These are phyloP conservation scores for Mediolabrus comicus DNA, from an alignment of 108 stramenopile species.

Conservation along the genomic window DNA sequence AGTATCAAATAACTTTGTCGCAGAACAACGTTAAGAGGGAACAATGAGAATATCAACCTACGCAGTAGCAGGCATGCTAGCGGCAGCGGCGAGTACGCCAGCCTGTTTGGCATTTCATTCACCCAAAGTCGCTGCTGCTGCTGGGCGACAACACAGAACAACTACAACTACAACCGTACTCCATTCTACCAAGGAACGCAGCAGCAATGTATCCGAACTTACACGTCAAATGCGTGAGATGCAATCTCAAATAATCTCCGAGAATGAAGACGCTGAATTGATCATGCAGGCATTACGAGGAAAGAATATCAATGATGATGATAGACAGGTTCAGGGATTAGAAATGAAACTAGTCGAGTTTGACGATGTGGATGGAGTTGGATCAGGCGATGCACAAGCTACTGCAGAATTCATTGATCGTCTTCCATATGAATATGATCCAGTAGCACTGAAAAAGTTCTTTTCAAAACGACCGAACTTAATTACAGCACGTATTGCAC, in stretches of 20 bases:
- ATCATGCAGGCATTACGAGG: constrained; percentile 86
- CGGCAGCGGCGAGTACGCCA: background rate
- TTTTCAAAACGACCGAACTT: constrained; percentile 75
- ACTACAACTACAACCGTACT: background rate
- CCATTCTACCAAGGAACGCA: constrained; percentile 17
- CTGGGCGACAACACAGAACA: background rate
- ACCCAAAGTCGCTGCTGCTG: background rate
- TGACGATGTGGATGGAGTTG: constrained; percentile 23
- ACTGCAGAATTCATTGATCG: constrained; percentile 13
- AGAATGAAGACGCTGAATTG: constrained; percentile 68
- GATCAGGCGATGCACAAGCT: background rate
- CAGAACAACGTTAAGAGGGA: too few relatives aligned
- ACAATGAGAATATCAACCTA: constrained; percentile 22
- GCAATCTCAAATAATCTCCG: constrained; percentile 45
- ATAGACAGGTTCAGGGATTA: constrained; percentile 63
- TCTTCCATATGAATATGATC: constrained; percentile 86
- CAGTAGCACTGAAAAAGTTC: constrained; percentile 73
- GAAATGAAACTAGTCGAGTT: constrained; percentile 85
- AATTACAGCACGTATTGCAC: constrained; percentile 64
- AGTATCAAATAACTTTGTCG: too few relatives aligned
- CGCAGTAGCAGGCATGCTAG: constrained; percentile 7
- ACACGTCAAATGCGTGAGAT: constrained; percentile 40
- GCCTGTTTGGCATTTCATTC: constrained; percentile 8
- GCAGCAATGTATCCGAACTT: constrained; percentile 12
- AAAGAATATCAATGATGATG: constrained; percentile 88